Conservation (phyloP, 148 eudicot genomes). For the Beta vulgaris region DNA sequence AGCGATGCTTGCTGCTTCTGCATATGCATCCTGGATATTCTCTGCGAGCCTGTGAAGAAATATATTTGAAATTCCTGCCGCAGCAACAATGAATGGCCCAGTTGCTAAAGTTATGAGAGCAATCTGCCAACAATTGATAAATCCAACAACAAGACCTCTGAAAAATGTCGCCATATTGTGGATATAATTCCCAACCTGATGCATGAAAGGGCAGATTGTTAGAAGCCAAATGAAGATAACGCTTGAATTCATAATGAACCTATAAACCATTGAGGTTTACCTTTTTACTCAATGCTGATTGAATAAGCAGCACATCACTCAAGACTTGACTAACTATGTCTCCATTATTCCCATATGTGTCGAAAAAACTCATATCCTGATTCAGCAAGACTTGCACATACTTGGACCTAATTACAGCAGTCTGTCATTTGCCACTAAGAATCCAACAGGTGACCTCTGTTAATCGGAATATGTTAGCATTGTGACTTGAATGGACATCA, state of each 20-base stretch:
- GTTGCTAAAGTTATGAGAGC: conserved; percentile 89
- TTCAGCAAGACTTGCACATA: conserved; percentile 87
- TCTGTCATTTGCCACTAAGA: conserved; percentile 96
- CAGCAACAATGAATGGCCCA: conserved; percentile 98
- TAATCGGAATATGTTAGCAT: conserved; percentile 29
- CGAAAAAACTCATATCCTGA: conserved; percentile 99
- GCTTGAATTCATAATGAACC: not conserved
- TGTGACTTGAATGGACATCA: conserved; percentile 4
- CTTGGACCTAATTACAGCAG: conserved; percentile 93
- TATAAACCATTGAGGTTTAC: conserved; percentile 30
- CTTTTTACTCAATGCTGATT: conserved; percentile 98
- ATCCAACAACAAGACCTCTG: conserved; percentile 87
- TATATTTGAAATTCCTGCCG: conserved; percentile 97
- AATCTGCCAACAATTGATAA: conserved; percentile 94
- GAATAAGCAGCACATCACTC: conserved; percentile 96
- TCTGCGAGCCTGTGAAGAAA: conserved; percentile 98
- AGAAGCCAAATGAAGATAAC: not conserved
- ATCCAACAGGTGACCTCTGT: conserved; percentile 99
- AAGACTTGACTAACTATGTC: conserved; percentile 99
- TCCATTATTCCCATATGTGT: conserved; percentile 96
- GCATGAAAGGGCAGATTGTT: conserved; percentile 2
- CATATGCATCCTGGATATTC: conserved; percentile 99
- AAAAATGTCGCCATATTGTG: conserved; percentile 99
- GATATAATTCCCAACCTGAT: conserved; percentile 96
- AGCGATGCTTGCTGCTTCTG: conserved; percentile 99